Evolutionary conservation across 495 filamentous ascomycete genomes (phyloP).

Genomic region (Penicillium parvum): DNA sequence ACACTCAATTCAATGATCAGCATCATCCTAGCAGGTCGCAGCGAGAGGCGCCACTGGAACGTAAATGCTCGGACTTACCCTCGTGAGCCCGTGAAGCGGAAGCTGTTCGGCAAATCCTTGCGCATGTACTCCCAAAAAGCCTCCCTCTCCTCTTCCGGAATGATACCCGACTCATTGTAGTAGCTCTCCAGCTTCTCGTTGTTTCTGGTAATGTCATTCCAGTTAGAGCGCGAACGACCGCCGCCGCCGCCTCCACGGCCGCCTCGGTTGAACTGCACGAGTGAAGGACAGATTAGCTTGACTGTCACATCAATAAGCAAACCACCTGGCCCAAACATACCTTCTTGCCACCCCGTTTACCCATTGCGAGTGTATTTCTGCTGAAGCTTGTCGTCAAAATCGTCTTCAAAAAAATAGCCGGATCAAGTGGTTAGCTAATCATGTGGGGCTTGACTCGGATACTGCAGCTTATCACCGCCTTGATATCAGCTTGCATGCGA

Average conservation of each 20-base stretch:
- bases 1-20: slow-evolving; percentile 9
- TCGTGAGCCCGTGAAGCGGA: slow-evolving; percentile 91
- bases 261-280: slow-evolving; percentile 30
- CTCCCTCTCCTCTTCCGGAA: slow-evolving; percentile 67
- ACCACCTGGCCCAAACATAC: slow-evolving; percentile 9
- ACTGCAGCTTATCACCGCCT: slow-evolving; percentile 3
- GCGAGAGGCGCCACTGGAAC: neutral
- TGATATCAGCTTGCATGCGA: neutral
- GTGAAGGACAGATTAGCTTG: slow-evolving; percentile 11
- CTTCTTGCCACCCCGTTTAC: slow-evolving; percentile 38
- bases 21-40: slow-evolving; percentile 1
- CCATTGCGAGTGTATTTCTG: slow-evolving; percentile 27
- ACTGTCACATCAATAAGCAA: neutral
- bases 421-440: slow-evolving; percentile 12
- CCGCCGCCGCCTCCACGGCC: slow-evolving; percentile 31
- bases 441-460: slow-evolving; percentile 4
- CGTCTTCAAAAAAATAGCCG: slow-evolving; percentile 13
- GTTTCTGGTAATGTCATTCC: slow-evolving; percentile 57
- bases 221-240: slow-evolving; percentile 34
- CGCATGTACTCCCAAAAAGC: slow-evolving; percentile 78
- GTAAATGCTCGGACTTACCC: slow-evolving; percentile 46
- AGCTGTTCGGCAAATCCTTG: slow-evolving; percentile 87
- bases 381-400: slow-evolving; percentile 12
- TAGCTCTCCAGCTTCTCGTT: slow-evolving; percentile 78
- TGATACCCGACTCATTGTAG: slow-evolving; percentile 71